Base-by-base conservation (phyloP, 164 flowering plant species). In the grape (Vitis vinifera) region DNA sequence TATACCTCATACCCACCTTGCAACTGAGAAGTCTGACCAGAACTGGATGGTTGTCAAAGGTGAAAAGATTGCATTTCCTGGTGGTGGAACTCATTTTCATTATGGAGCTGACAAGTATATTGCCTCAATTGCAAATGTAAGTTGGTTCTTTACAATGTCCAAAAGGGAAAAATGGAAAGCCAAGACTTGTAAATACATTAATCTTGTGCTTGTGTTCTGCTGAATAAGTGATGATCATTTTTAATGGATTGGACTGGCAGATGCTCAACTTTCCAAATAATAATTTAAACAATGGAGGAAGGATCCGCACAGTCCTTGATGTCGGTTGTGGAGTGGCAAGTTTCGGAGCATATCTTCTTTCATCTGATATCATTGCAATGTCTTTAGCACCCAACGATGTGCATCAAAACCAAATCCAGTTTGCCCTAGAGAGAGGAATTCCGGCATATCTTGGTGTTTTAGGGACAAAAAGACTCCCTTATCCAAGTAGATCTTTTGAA, bases 1-100 rank as follows among this genome's bases (percentile, higher is more conserved):
- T 75, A 90, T 93, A 68, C 98, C 98, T 71, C 98, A 93, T 63
- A 91, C 97, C 66, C 98, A 93, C 84, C 93, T 93, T 66, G 98
- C 97, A 55, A 78, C 75, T 58, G 98, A 91, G 84, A 91, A 93
- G 69, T 91, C 97, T 69, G 97, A 91, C 78, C 95, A 91, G 80
- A 91, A 89, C 74, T 93, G 98, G 98, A 93, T 93, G 98, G 98
- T 89, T 76, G 97, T 91, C 48, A 90, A 84, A 83, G 97, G 91
- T 67, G 92, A 91, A 37, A 89, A 84, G 76, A 89, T 93, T 65
- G 73, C 60, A 15, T 93, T 93, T 72, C 98, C 98, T 29, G 98
- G 98, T 2, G 97, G 98, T 67, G 98, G 98, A 67, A 93, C 97
- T 53, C 97, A 93, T 75, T 93, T 93, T 73, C 97, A 91, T 59